Evolutionary conservation across 208 protist species (phyloP).

Genomic region (Wallacemonas rigidus): DNA sequence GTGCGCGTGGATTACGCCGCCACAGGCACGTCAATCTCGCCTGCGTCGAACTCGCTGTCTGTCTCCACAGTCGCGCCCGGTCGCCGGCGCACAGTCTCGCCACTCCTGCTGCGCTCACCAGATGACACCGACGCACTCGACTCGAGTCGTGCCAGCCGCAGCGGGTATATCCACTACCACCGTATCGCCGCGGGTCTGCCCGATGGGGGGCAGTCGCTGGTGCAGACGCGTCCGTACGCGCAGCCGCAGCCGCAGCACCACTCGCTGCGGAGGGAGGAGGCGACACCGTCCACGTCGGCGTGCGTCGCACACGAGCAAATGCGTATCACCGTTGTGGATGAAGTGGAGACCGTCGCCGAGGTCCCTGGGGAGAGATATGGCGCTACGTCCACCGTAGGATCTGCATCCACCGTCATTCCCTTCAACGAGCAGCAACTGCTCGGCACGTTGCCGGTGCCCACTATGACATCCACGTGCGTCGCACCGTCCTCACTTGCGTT

Average conservation of each 20-base stretch:
- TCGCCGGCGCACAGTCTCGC: background rate
- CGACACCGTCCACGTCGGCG: background rate
- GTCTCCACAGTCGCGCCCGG: background rate
- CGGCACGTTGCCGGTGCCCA: slow-evolving; percentile 16
- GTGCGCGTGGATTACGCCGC: slow-evolving; percentile 12
- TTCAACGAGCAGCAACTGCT: slow-evolving; percentile 25
- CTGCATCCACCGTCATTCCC: slow-evolving; percentile 31
- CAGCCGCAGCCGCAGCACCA: background rate
- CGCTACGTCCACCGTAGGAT: background rate
- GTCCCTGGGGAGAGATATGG: background rate
- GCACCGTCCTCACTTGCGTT: slow-evolving; percentile 18
- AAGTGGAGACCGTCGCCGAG: background rate
- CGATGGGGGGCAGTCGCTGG: background rate
- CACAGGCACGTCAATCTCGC: background rate
- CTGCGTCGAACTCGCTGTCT: background rate
- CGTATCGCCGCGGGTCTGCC: background rate
- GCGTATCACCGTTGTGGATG: slow-evolving; percentile 13
- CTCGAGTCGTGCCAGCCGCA: background rate
- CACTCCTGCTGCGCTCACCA: background rate
- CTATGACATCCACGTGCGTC: background rate
- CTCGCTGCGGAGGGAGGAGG: background rate
- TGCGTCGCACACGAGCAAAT: slow-evolving; percentile 7
- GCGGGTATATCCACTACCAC: slow-evolving; percentile 6
- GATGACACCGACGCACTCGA: slow-evolving; percentile 5
- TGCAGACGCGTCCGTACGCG: background rate